Evolutionary conservation across 805 yeast species (phyloP).

Genomic region (Saturnispora quitensis): DNA sequence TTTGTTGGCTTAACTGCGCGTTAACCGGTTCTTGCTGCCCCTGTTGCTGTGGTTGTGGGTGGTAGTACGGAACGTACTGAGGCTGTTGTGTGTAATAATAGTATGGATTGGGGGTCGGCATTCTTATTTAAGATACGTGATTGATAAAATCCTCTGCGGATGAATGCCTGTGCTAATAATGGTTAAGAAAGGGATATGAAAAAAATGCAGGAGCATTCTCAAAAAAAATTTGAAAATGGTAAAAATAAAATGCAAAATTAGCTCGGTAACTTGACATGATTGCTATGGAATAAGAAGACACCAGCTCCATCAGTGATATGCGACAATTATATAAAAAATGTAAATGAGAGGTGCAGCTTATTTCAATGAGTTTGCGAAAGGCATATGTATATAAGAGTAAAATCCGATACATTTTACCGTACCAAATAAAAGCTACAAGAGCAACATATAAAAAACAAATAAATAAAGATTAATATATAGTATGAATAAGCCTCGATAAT

Average conservation of each 20-base stretch:
- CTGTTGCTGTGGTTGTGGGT: slow-evolving; percentile 4
- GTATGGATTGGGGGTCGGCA: slow-evolving; percentile 1
- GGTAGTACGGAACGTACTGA: background rate
- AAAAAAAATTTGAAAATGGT: background rate
- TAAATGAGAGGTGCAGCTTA: too few relatives aligned
- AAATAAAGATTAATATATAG: background rate
- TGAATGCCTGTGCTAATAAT: background rate
- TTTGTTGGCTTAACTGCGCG: background rate
- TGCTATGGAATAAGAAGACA: too few relatives aligned
- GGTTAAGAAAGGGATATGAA: background rate
- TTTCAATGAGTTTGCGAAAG: too few relatives aligned
- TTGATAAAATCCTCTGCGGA: background rate
- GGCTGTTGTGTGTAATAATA: background rate
- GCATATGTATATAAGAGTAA: background rate
- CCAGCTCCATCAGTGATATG: too few relatives aligned
- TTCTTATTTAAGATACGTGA: background rate
- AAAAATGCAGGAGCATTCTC: background rate
- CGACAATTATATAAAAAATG: too few relatives aligned
- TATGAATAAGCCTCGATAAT: background rate
- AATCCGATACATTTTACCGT: background rate
- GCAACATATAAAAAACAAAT: background rate
- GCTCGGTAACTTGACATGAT: background rate
- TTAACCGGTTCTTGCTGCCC: slow-evolving; percentile 2
- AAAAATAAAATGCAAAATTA: too few relatives aligned
- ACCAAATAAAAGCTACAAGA: background rate